Conservation (phyloP, 2,329 filamentous ascomycete genomes). For the Fusarium beomiforme region DNA sequence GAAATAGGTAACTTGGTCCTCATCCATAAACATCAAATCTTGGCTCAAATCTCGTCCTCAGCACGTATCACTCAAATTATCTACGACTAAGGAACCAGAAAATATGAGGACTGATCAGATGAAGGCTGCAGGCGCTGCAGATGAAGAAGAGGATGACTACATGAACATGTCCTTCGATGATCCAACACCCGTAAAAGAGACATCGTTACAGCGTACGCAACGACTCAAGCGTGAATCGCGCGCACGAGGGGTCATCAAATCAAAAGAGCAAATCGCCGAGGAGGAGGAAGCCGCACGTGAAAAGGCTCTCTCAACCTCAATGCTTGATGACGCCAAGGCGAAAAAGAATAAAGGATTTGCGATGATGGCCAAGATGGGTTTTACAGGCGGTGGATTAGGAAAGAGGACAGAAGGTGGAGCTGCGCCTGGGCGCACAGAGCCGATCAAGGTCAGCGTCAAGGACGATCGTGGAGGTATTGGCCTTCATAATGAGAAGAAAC, state of each 20-base stretch:
- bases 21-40: slow-evolving; percentile 5
- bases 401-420: slow-evolving; percentile 58
- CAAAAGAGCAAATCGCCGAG: slow-evolving; percentile 83
- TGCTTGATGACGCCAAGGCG: slow-evolving; percentile 67
- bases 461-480: slow-evolving; percentile 86
- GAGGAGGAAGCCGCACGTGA: slow-evolving; percentile 79
- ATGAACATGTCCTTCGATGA: slow-evolving; percentile 95
- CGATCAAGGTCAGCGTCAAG: slow-evolving; percentile 80
- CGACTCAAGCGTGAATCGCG: slow-evolving; percentile 71
- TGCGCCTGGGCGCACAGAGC: slow-evolving; percentile 64
- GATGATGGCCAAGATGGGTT: slow-evolving; percentile 98
- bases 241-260: slow-evolving; percentile 73
- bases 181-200: slow-evolving; percentile 62
- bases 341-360: slow-evolving; percentile 85
- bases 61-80: neutral
- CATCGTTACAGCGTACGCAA: slow-evolving; percentile 64
- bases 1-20: neutral
- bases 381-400: slow-evolving; percentile 81
- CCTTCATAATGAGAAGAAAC: slow-evolving; percentile 83
- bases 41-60: neutral
- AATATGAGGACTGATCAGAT: slow-evolving; percentile 23
- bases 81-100: neutral
- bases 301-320: slow-evolving; percentile 76
- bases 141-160: slow-evolving; percentile 91
- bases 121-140: slow-evolving; percentile 25